Base-by-base conservation (phyloP, 495 filamentous ascomycete species). In the Pseudotulostoma volvatum region DNA sequence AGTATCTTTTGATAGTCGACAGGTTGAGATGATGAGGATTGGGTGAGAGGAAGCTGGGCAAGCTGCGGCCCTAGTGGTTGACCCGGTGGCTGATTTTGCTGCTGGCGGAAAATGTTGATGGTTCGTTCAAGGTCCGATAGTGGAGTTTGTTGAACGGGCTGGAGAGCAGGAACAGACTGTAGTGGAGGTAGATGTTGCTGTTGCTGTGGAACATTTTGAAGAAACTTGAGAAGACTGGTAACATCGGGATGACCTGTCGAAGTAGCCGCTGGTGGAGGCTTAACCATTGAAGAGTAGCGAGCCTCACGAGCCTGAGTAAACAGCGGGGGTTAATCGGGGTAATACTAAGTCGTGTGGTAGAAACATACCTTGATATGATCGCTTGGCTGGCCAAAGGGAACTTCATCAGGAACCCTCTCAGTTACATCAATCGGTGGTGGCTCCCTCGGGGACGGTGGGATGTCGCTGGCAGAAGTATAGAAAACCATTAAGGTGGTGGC, bases 401-500 rank as follows among this genome's bases (percentile, higher is more conserved):
- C 38, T 18, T 50, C 47, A 9, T 59, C 60, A 4, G 49, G 33
- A 2, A 41, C 59, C 13, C 40, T 39, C 34, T 68, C 63, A 3
- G 57, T 48, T 8, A 57, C 49, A 15, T 57, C 61, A 11, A 55
- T 50, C 30, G 68, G 56, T 9, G 66, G 54, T 2, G 85, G 84
- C 37, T 92, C 87, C 39, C 77, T 73, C 1, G 87, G 80, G 0
- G 77, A 74, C 1, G 74, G 61, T 3, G 87, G 87, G 42, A 92
- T 78, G 47, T 93, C 85, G 4, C 70, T 69, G 23, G 60, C 55
- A 37, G 75, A 74, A 1, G 78, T 71, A 49, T 93, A 90, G 42
- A 85, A 73, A 3, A 78, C 81, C 75, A 92, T 84, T 21, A 93
- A 69, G 17, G 81, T 85, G n/a, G 66, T 76, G 15, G 66, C 61